Conservation (phyloP, 139 green algal genomes). For the Haematococcus sp. region DNA sequence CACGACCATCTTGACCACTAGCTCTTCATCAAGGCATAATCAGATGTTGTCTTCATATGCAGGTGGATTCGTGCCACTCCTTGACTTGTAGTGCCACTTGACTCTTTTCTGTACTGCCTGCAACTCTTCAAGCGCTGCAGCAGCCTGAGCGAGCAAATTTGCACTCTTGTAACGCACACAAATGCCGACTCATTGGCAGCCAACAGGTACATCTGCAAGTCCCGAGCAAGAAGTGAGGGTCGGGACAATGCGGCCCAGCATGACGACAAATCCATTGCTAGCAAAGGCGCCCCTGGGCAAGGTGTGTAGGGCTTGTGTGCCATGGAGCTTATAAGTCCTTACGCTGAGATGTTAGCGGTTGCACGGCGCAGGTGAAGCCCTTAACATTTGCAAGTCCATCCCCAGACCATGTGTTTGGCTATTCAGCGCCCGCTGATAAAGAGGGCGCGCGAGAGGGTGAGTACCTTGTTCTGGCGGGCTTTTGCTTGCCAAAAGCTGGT, state of each 20-base stretch:
- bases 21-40: no score
- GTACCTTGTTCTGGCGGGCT: background rate
- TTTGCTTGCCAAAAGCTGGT: background rate
- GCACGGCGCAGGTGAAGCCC: constrained; percentile 5
- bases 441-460: constrained; percentile 30
- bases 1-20: no score
- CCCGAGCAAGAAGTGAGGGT: background rate
- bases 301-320: background rate
- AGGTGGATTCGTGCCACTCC: no score
- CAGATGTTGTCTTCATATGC: no score
- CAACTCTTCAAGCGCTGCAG: no score
- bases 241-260: background rate
- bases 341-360: background rate
- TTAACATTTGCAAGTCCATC: background rate
- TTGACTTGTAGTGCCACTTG: no score
- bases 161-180: background rate
- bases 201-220: background rate
- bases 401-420: constrained; percentile 24
- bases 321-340: background rate
- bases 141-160: no score
- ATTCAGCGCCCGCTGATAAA: constrained; percentile 16
- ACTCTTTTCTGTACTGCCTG: no score
- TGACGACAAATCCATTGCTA: constrained; percentile 5
- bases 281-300: constrained; percentile 3
- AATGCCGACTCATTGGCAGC: background rate